phyloP scores from a whole-genome alignment of 306 rosid genomes.

The Pyrus communis region DNA sequence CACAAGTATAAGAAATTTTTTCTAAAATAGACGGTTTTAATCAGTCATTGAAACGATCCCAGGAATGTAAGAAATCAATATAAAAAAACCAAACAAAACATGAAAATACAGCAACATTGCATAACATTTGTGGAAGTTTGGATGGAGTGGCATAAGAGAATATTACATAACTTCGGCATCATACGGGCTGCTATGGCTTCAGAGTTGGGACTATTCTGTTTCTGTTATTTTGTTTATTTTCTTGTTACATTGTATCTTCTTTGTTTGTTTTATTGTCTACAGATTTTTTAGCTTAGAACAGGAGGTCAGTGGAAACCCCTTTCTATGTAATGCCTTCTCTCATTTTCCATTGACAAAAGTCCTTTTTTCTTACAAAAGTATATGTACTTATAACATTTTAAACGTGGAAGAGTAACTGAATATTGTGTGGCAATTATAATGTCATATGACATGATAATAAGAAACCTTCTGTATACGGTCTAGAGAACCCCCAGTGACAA shows the following conservation, averaged over 20 bases:
- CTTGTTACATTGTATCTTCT: neutral
- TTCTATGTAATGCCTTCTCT: neutral
- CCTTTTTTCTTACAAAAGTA: neutral
- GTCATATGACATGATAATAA: neutral
- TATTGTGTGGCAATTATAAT: slow-evolving; percentile 1
- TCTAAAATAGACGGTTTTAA: neutral
- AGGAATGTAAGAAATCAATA: neutral
- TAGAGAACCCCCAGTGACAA: slow-evolving; percentile 77
- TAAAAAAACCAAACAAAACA: neutral
- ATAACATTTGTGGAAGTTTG: neutral
- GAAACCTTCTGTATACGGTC: slow-evolving; percentile 78
- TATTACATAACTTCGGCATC: neutral
- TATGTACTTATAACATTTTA: neutral
- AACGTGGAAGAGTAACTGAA: neutral
- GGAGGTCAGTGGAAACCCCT: neutral
- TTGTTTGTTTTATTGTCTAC: neutral
- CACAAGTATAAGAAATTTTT: neutral
- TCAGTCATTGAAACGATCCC: neutral
- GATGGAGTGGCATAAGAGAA: neutral
- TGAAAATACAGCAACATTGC: neutral
- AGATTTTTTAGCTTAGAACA: neutral
- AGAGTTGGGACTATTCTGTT: neutral
- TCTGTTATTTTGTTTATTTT: neutral
- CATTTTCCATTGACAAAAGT: neutral
- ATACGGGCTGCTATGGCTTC: neutral